Evolutionary conservation across 2,329 filamentous ascomycete genomes (phyloP).

Genomic region (Xylaria sp.): DNA sequence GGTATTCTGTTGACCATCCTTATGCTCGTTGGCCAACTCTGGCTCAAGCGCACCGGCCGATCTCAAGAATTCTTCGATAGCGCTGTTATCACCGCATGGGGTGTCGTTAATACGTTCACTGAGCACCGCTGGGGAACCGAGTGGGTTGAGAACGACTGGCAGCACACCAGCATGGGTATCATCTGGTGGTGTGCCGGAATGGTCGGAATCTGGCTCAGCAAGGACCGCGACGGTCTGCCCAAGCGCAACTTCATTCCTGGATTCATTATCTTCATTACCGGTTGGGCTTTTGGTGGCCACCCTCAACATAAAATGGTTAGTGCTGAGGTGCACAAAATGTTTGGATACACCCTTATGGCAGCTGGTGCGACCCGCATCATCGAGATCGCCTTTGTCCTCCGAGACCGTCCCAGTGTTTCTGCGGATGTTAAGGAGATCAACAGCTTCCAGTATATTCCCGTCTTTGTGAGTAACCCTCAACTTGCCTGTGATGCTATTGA

Average conservation of each 20-base stretch:
- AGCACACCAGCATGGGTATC: conserved; percentile 99
- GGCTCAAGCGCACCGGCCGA: conserved; percentile 74
- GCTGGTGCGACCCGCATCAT: conserved; percentile 79
- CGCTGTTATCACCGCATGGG: conserved; percentile 85
- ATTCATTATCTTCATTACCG: conserved; percentile 85
- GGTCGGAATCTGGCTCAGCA: conserved; percentile 86
- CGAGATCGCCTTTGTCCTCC: conserved; percentile 83
- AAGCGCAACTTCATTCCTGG: conserved; percentile 91
- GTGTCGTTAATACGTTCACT: conserved; percentile 95
- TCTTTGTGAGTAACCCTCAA: conserved; percentile 53
- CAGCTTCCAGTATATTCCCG: conserved; percentile 66
- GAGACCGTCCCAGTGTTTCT: conserved; percentile 60
- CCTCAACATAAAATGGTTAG: conserved; percentile 79
- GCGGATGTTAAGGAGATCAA: conserved; percentile 63
- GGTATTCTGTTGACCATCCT: conserved; percentile 82
- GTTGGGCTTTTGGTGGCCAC: conserved; percentile 92
- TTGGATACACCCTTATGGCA: conserved; percentile 93
- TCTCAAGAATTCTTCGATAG: conserved; percentile 98
- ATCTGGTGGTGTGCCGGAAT: conserved; percentile 96
- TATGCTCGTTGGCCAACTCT: conserved; percentile 80
- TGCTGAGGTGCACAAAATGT: conserved; percentile 80
- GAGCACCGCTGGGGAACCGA: conserved; percentile 87
- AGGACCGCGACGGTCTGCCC: conserved; percentile 73
- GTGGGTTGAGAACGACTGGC: conserved; percentile 91
- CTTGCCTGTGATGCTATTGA: background rate